Evolutionary conservation across 768 basidiomycete genomes (phyloP).

Genomic region (Sporobolomyces roseus): DNA sequence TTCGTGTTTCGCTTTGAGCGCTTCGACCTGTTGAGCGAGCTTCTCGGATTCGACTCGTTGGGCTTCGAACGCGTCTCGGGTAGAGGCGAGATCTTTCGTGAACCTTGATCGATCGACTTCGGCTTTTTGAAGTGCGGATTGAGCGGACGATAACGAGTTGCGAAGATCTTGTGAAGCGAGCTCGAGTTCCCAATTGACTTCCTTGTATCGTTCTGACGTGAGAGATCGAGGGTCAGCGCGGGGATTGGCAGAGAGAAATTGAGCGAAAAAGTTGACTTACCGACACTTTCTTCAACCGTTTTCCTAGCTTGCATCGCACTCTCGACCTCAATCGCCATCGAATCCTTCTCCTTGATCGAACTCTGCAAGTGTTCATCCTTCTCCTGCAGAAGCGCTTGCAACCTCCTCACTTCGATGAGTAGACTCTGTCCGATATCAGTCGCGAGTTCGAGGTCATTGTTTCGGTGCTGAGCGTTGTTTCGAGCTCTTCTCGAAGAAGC

Average conservation of each 20-base stretch:
- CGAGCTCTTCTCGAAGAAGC: conserved; percentile 68
- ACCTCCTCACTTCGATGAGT: conserved; percentile 80
- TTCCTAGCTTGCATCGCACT: conserved; percentile 67
- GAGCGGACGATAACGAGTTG: conserved; percentile 63
- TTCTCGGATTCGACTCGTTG: conserved; percentile 70
- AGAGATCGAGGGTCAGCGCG: conserved; percentile 19
- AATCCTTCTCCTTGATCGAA: conserved; percentile 86
- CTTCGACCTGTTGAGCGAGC: conserved; percentile 54
- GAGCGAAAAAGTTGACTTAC: too few relatives aligned
- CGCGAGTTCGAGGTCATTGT: conserved; percentile 89
- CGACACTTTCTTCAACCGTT: conserved; percentile 74
- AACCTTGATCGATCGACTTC: conserved; percentile 80
- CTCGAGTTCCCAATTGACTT: conserved; percentile 99
- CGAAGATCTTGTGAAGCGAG: conserved; percentile 83
- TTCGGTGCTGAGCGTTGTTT: conserved; percentile 84
- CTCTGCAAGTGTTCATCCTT: conserved; percentile 88
- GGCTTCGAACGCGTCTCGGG: conserved; percentile 72
- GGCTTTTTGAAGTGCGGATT: conserved; percentile 63
- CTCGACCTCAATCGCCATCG: conserved; percentile 74
- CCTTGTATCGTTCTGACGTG: conserved; percentile 79
- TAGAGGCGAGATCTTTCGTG: conserved; percentile 64
- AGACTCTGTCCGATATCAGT: conserved; percentile 94
- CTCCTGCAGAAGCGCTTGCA: conserved; percentile 85
- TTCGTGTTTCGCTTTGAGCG: conserved; percentile 85
- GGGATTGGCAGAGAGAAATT: too few relatives aligned